Base-by-base conservation (phyloP, 176 grass and related monocot genomes). In the Canna indica region DNA sequence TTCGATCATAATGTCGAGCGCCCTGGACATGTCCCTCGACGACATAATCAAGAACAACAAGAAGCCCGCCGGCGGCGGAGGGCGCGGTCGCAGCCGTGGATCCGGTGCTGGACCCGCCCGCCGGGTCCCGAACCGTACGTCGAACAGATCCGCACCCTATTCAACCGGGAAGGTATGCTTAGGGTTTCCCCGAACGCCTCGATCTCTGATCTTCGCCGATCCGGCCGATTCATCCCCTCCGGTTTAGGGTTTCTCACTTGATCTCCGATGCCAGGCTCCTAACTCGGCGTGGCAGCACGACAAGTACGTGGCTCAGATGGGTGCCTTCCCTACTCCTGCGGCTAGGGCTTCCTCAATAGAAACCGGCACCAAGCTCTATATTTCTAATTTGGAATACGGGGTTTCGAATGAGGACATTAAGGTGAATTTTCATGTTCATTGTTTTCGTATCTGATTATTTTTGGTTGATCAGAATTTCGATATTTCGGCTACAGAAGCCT, bases 31-130 rank as follows among this genome's bases (percentile, higher is more conserved):
- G 89, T 87, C 84, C 35, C 79, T 99, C 71, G 95, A 99, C 29
- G 90, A 99, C 75, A 88, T 99, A 75, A 99, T 99, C 75, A 99
- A 90, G 82, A 99, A 42, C 76, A 99, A 90, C 95, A 99, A 94
- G 94, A 99, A 93, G 89, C 69, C 72, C 68, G 73, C 81, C 38
- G n/a, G 81, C 42, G 78, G 82, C 1, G 74, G 26, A 34, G 72
- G 26, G 67, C 81, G 78, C 68, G 86, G 62, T 58, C 77, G 80
- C 74, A 69, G 47, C 75, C 78, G 79, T 69, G 48, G 72, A 10
- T 59, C 57, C 46, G 77, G 76, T 42, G 74, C 81, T 16, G 86
- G 95, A 1, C 90, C 86, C 0, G 67, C 83, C 41, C 83, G 84
- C 69, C 90, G 86, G 18, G 52, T 83, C 59, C 82, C 88, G 69